Evolutionary conservation across 108 stramenopile species (phyloP).

Genomic region (Cyclostephanos invisitatus): DNA sequence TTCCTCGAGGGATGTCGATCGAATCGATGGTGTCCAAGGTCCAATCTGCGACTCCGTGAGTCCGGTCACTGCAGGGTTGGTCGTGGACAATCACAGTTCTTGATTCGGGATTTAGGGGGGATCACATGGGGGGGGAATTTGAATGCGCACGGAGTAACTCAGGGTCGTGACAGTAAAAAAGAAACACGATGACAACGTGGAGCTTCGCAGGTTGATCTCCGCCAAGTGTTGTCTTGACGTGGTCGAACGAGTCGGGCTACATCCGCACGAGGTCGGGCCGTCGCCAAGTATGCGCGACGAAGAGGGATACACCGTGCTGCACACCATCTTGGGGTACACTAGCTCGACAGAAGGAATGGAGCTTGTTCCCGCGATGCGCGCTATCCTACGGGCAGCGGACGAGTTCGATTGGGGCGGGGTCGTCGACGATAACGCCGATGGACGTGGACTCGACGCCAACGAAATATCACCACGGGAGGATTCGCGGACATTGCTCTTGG

Average conservation of each 20-base stretch:
- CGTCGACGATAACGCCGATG: conserved; percentile 8
- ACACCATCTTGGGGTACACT: conserved; percentile 30
- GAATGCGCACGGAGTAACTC: too few relatives aligned
- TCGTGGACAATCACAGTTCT: too few relatives aligned
- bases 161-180: too few relatives aligned
- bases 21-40: too few relatives aligned
- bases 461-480: conserved; percentile 5
- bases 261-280: conserved; percentile 38
- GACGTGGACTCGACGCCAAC: background rate
- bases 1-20: too few relatives aligned
- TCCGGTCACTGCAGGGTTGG: too few relatives aligned
- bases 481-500: conserved; percentile 34
- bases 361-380: conserved; percentile 21
- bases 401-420: conserved; percentile 32
- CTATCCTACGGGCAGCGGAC: conserved; percentile 36
- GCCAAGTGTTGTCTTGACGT: conserved; percentile 18
- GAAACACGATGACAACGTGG: background rate
- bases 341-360: conserved; percentile 10
- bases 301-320: conserved; percentile 39
- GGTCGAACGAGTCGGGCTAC: conserved; percentile 1
- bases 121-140: too few relatives aligned
- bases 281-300: conserved; percentile 24
- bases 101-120: too few relatives aligned
- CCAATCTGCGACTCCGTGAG: too few relatives aligned
- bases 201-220: conserved; percentile 25